A percentile compares a stretch with the other conserved stretches of the same genome.
These are phyloP conservation scores for Lepiota brunneoincarnata DNA, from an alignment of 768 basidiomycete species.

Conservation along the genomic window DNA sequence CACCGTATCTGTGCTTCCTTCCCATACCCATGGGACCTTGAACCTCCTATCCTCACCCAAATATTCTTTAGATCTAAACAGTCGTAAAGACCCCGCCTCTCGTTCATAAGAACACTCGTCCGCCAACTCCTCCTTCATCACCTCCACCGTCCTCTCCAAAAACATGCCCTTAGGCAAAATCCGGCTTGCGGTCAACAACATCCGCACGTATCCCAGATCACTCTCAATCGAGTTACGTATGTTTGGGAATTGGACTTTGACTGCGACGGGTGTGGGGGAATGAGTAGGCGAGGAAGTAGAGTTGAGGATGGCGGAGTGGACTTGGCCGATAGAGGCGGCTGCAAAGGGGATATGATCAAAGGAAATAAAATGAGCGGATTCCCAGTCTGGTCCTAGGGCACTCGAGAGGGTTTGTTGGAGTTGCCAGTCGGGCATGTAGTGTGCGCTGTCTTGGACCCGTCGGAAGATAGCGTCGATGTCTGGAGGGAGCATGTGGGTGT, in stretches of 20 bases:
- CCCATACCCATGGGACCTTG: constrained; percentile 85
- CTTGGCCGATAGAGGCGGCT: constrained; percentile 96
- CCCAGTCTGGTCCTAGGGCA: constrained; percentile 80
- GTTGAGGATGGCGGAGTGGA: constrained; percentile 72
- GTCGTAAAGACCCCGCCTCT: constrained; percentile 70
- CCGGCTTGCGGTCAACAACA: constrained; percentile 76
- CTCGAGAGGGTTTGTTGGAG: constrained; percentile 49
- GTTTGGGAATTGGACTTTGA: constrained; percentile 95
- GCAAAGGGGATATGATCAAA: constrained; percentile 91
- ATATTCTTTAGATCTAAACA: constrained; percentile 49
- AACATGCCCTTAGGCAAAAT: constrained; percentile 88
- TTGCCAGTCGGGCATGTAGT: constrained; percentile 99
- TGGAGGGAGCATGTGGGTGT: constrained; percentile 83
- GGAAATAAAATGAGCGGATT: constrained; percentile 52
- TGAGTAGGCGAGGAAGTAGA: constrained; percentile 31
- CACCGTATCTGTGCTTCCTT: constrained; percentile 76
- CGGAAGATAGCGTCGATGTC: constrained; percentile 88
- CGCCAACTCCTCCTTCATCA: constrained; percentile 84
- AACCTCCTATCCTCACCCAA: constrained; percentile 66
- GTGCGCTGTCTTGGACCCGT: constrained; percentile 89
- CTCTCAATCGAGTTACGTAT: constrained; percentile 83
- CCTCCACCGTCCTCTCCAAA: constrained; percentile 83
- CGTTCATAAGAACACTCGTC: constrained; percentile 91
- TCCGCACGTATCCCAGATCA: constrained; percentile 82
- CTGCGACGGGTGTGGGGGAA: constrained; percentile 47